Evolutionary conservation across 495 filamentous ascomycete genomes (phyloP).

Genomic region (Jackrogersella multiformis): DNA sequence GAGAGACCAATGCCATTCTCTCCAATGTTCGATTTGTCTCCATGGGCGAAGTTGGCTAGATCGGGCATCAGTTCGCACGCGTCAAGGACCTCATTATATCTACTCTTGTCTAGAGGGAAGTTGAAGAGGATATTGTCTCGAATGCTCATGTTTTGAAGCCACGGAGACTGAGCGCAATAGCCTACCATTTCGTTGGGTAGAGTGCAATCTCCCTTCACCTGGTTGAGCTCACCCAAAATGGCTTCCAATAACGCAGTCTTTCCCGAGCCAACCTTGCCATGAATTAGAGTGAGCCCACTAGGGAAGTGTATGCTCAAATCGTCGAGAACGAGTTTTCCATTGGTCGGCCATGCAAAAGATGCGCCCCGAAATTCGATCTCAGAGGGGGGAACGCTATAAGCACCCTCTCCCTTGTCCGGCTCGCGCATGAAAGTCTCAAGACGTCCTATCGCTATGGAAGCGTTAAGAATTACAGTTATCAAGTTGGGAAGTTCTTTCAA

Average conservation of each 20-base stretch:
- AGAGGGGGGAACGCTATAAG: conserved; percentile 30
- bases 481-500: conserved; percentile 75
- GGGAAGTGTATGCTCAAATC: conserved; percentile 69
- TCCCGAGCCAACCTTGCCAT: conserved; percentile 79
- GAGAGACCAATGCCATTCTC: conserved; percentile 96
- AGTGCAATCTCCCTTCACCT: conserved; percentile 63
- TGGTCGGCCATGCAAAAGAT: conserved; percentile 81
- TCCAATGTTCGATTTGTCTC: conserved; percentile 92
- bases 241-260: conserved; percentile 84
- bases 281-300: conserved; percentile 68
- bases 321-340: conserved; percentile 65
- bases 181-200: conserved; percentile 75
- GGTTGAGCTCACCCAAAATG: conserved; percentile 80
- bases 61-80: conserved; percentile 94
- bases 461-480: conserved; percentile 76
- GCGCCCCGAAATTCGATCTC: conserved; percentile 66
- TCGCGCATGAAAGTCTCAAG: conserved; percentile 87
- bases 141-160: conserved; percentile 91
- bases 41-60: conserved; percentile 87
- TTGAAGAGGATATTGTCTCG: conserved; percentile 86
- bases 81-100: conserved; percentile 88
- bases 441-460: conserved; percentile 76
- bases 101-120: conserved; percentile 73
- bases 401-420: conserved; percentile 68
- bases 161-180: conserved; percentile 87